phyloP scores from a whole-genome alignment of 2,329 filamentous ascomycete genomes.

The Colletotrichum limetticola region DNA sequence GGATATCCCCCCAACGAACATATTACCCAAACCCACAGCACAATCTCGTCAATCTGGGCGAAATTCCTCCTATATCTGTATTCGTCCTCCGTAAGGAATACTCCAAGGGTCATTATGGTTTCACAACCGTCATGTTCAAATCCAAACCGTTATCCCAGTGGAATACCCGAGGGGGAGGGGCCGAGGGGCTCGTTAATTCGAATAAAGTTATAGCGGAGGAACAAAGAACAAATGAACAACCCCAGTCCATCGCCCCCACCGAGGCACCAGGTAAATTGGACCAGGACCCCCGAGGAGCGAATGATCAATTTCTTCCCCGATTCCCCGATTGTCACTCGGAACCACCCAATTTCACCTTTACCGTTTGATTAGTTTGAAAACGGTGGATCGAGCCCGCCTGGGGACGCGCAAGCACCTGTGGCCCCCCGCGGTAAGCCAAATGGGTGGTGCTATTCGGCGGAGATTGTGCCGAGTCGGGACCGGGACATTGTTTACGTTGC shows the following conservation, averaged over 20 bases:
- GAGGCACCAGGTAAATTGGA: not conserved
- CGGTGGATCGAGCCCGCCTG: not conserved
- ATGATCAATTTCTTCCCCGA: not conserved
- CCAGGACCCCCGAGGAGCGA: not conserved
- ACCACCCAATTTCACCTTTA: not conserved
- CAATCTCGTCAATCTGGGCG: not conserved
- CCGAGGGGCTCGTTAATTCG: not conserved
- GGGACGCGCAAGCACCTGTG: constrained; percentile 18
- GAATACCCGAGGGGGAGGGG: not conserved
- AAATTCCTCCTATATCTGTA: not conserved
- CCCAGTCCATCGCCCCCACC: not conserved
- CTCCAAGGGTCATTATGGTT: too few species aligned
- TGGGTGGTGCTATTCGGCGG: not conserved
- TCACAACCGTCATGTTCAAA: too few species aligned
- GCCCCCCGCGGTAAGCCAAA: not conserved
- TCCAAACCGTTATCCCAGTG: not conserved
- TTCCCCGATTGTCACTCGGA: not conserved
- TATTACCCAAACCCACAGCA: not conserved
- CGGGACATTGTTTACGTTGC: not conserved
- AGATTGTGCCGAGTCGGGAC: not conserved
- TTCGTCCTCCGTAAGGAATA: not conserved
- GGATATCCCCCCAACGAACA: not conserved
- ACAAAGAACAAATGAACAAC: not conserved
- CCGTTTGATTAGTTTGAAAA: not conserved
- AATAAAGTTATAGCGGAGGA: not conserved